Conservation (phyloP, 1,284 basidiomycete genomes). For the Fomitopsis betulina region DNA sequence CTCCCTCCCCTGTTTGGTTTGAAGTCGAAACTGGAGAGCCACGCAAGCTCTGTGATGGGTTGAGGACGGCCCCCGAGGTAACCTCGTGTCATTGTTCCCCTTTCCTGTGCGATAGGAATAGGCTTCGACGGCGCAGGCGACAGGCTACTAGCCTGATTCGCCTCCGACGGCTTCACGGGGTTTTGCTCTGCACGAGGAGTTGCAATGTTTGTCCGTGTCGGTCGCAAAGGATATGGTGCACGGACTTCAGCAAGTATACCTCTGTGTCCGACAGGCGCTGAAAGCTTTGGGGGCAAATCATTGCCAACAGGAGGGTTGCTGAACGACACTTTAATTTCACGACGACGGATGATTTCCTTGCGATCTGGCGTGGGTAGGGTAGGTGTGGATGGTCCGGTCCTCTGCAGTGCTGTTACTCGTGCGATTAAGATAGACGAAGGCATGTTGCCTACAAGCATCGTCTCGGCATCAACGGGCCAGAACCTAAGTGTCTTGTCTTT, state of each 20-base stretch:
- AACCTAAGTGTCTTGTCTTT: conserved; percentile 91
- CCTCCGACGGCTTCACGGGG: neutral
- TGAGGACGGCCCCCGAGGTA: conserved; percentile 46
- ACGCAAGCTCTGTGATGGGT: conserved; percentile 59
- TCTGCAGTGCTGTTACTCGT: conserved; percentile 12
- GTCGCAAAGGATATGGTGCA: conserved; percentile 40
- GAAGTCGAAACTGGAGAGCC: conserved; percentile 70
- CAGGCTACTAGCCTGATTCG: neutral
- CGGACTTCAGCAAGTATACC: conserved; percentile 67
- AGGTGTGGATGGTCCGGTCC: conserved; percentile 15
- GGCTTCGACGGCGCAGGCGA: conserved; percentile 9
- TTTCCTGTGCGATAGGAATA: conserved; percentile 14
- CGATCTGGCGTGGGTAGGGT: conserved; percentile 9
- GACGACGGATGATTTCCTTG: neutral
- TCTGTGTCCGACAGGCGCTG: conserved; percentile 64
- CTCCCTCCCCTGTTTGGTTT: conserved; percentile 45
- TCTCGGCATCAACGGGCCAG: conserved; percentile 80
- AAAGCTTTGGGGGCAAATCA: conserved; percentile 37
- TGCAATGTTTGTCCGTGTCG: neutral
- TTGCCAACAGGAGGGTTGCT: conserved; percentile 27
- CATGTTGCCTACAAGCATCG: conserved; percentile 49
- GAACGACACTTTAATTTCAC: conserved; percentile 27
- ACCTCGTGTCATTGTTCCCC: conserved; percentile 56
- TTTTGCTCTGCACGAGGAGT: neutral
- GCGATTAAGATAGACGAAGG: neutral